Percentiles rank a stretch among this genome's conserved stretches.
Conservation (phyloP, 495 filamentous ascomycete species). For the Lindgomyces ingoldianus region DNA sequence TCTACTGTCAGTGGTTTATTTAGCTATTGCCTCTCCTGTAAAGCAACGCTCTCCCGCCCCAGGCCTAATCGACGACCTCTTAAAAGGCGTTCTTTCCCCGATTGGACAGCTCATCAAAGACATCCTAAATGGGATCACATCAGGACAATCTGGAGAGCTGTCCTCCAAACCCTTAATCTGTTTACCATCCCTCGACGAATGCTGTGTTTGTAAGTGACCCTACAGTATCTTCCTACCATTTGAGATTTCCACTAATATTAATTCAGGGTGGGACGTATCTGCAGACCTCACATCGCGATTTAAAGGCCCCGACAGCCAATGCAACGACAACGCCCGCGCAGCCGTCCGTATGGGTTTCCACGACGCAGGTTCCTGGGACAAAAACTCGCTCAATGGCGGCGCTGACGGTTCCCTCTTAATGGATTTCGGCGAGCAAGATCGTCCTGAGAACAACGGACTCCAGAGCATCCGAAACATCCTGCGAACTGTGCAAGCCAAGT, state of each 20-base stretch:
- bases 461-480: constrained; percentile 16
- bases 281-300: constrained; percentile 26
- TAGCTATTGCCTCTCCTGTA: constrained; percentile 13
- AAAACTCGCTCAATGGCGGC: constrained; percentile 26
- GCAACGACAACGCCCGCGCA: constrained; percentile 37
- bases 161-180: constrained; percentile 12
- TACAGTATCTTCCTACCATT: background rate
- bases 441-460: constrained; percentile 37
- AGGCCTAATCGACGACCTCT: constrained; percentile 27
- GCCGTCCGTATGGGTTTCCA: constrained; percentile 42
- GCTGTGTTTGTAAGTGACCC: constrained; percentile 29
- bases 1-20: constrained; percentile 6
- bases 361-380: constrained; percentile 37
- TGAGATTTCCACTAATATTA: background rate
- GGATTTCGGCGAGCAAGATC: constrained; percentile 30
- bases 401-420: constrained; percentile 38
- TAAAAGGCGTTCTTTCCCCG: constrained; percentile 8
- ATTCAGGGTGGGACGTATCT: constrained; percentile 24
- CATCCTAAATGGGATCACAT: constrained; percentile 17
- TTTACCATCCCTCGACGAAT: constrained; percentile 7
- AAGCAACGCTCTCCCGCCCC: constrained; percentile 13
- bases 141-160: constrained; percentile 4
- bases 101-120: constrained; percentile 27
- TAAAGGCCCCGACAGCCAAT: constrained; percentile 22
- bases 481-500: constrained; percentile 21